Evolutionary conservation across 768 basidiomycete genomes (phyloP), one percentile per base, ranked within the genome.

Genomic region (Hemileccinum rubropunctum): DNA sequence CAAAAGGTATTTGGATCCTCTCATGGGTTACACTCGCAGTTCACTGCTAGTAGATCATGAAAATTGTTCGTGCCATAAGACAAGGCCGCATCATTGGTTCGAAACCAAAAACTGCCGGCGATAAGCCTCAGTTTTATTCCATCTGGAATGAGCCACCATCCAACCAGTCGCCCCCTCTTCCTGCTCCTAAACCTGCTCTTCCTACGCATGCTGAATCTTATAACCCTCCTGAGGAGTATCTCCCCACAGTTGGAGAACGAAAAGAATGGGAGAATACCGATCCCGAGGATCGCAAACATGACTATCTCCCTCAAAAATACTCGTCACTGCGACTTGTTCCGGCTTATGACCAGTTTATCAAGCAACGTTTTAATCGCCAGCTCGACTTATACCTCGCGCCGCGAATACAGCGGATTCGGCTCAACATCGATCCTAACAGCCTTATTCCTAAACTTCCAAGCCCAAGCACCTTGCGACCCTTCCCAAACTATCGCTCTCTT

Each of bases 31-130:
- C 32, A 44, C 34, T 36, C 46, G n/a, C 21, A 48, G 41, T 44
- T 59, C 38, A 48, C 27, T 28, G 8, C 30, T 7, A 18, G 28
- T 57, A 97, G 95, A 83, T 99, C 58, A 95, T 99, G 92, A 99
- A 98, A 80, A 98, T 98, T 53, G 95, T 99, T 53, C 93, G 95
- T 41, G 95, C 95, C 5, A 98, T 99, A 62, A 84, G 97, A 9
- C 86, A 94, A 75, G 97, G 97, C 30, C 87, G 91, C 37, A 99
- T 99, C 56, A 63, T 93, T 7, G 90, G 94, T 27, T 84, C 88
- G 54, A 95, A 92, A 70, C 90, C 94, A 13, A 89, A 82, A 70
- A 79, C 79, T n/a, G 73, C 76, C 5, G 75, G 78, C 32, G 80
- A 71, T 55, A 72, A 82, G 70, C 80, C 79, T 37, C 80, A 83